phyloP scores from a whole-genome alignment of 129 eudicot genomes.

The Logfia minima region DNA sequence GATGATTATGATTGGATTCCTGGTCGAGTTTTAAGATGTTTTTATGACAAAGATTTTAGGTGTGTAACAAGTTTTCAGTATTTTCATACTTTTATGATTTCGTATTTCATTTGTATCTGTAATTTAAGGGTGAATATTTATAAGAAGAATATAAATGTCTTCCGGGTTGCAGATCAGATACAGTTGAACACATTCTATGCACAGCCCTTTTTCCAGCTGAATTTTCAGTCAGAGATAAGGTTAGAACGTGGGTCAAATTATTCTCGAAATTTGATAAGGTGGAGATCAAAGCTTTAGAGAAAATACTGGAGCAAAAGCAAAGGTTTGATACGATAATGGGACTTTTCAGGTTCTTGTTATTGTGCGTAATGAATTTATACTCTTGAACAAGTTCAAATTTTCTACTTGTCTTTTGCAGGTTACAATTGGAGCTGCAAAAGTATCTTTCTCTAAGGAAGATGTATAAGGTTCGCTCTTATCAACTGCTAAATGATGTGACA shows the following conservation, averaged over 20 bases:
- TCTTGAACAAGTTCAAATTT: constrained; percentile 10
- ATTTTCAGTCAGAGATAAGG: constrained; percentile 70
- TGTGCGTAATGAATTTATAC: constrained; percentile 3
- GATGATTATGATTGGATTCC: constrained; percentile 89
- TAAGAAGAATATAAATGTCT: not conserved
- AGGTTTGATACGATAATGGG: constrained; percentile 48
- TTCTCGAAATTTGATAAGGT: constrained; percentile 81
- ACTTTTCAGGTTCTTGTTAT: constrained; percentile 6
- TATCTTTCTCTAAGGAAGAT: constrained; percentile 75
- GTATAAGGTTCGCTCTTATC: constrained; percentile 53
- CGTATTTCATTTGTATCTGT: not conserved
- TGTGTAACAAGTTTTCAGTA: constrained; percentile 25
- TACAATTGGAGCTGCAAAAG: constrained; percentile 82
- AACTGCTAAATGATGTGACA: not conserved
- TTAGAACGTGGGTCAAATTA: constrained; percentile 62
- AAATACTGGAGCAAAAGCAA: constrained; percentile 90
- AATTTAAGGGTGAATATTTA: not conserved
- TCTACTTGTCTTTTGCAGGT: constrained; percentile 49
- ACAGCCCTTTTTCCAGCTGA: constrained; percentile 66
- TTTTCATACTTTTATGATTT: not conserved
- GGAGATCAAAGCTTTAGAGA: constrained; percentile 92
- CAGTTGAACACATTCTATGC: constrained; percentile 67
- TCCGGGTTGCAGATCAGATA: constrained; percentile 69
- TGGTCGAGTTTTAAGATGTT: constrained; percentile 82
- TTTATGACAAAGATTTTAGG: constrained; percentile 97